Base-by-base conservation (phyloP, 176 grass and related monocot genomes). In the Triticum dicoccoides region DNA sequence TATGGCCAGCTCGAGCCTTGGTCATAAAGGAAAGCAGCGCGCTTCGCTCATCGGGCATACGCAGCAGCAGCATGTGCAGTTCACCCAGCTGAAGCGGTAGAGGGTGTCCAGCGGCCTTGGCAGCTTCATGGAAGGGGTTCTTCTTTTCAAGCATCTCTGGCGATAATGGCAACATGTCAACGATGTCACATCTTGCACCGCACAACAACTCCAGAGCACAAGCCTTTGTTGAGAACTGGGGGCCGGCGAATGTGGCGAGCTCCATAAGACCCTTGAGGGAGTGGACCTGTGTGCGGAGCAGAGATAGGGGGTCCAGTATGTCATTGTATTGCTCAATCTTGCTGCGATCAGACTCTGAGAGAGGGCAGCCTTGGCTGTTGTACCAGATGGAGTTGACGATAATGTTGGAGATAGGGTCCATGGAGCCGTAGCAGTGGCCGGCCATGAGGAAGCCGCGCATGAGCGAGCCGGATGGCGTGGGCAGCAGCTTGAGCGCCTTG, bases 331-430 rank as follows among this genome's bases (percentile, higher is more conserved):
- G 42, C 42, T 45, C 42, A 45, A 45, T 45, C 42, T 45, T 45
- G 42, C 42, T 45, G 11, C 42, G 10, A 1, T 45, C 70, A 45
- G 70, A 24, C 10, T 1, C 5, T 9, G 39, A 2, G 39, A 45
- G 11, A 24, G 2, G 2, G 21, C 37, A 24, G 68, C 21, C 21
- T 0, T 0, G 8, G 7, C 0, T 27, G 39, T 25, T 0, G 70
- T 45, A 47, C 70, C 70, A 73, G 3, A 73, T 45, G 70, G 38
- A 73, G 70, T 73, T 44, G 70, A 73, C n/a, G 70, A 73, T 27
- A 5, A 73, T 45, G 70, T 73, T 73, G 11, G n/a, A 27, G n/a
- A 73, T 5, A 27, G 38, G 70, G 39, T 73, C 70, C 70, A 73
- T 73, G 70, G 20, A 45, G 70, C 70, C 70, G 1, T 73, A 44